These are phyloP conservation scores for Panicum virgatum DNA, from an alignment of 202 grass and related monocot species.

Conservation along the genomic window DNA sequence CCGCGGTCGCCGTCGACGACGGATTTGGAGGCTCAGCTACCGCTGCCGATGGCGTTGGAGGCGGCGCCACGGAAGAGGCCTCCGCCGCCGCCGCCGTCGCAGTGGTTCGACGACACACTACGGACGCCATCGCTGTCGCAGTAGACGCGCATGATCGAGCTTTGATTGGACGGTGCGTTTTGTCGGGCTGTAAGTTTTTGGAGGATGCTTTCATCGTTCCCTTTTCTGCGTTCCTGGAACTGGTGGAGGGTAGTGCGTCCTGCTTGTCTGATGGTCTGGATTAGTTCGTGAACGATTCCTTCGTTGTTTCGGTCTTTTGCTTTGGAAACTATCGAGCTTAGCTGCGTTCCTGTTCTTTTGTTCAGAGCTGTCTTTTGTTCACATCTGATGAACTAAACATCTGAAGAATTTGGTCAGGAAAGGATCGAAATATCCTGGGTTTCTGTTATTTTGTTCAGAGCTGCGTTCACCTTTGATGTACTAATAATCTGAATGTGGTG, in stretches of 20 bases:
- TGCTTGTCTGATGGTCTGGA: background rate
- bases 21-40: background rate
- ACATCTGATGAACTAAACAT: background rate
- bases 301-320: background rate
- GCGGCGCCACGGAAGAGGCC: background rate
- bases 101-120: background rate
- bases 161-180: background rate
- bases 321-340: background rate
- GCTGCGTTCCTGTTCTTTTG: background rate
- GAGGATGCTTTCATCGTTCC: background rate
- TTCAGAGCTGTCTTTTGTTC: background rate
- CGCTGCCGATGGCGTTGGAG: background rate
- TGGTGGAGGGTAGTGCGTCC: background rate
- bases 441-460: background rate
- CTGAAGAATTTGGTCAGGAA: background rate
- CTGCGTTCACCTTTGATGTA: background rate
- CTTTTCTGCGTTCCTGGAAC: background rate
- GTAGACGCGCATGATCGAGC: background rate
- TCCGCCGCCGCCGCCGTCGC: background rate
- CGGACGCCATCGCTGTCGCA: background rate
- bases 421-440: background rate
- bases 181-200: background rate
- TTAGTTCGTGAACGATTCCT: background rate
- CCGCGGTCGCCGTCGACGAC: background rate
- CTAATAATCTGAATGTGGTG: no score